These are phyloP conservation scores for Piper longum DNA, from an alignment of 164 flowering plant species.

Conservation along the genomic window DNA sequence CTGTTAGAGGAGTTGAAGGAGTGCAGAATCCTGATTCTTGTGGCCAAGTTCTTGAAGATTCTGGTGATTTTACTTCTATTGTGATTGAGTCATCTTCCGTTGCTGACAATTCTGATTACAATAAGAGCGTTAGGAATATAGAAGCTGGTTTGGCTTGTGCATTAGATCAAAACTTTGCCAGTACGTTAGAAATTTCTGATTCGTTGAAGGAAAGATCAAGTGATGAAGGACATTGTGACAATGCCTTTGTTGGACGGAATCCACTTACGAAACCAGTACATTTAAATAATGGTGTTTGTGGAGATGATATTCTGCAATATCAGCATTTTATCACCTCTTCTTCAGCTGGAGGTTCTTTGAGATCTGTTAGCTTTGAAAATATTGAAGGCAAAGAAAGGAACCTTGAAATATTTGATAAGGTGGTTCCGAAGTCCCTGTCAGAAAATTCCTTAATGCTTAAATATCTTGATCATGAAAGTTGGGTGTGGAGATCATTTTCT, in stretches of 20 bases:
- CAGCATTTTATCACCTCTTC: conserved; percentile 12
- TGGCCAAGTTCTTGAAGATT: conserved; percentile 4
- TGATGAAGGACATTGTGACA: background rate
- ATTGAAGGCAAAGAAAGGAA: background rate
- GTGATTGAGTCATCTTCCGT: background rate
- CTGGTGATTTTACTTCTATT: conserved; percentile 3
- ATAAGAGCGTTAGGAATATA: background rate
- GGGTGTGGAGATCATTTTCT: conserved; percentile 61
- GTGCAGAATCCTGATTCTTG: background rate
- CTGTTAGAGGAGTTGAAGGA: conserved; percentile 4
- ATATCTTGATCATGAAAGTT: conserved; percentile 23
- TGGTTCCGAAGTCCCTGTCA: background rate
- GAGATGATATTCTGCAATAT: conserved; percentile 4
- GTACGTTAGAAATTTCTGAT: conserved; percentile 6
- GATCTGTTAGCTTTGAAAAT: conserved; percentile 2
- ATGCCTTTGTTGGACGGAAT: conserved; percentile 1
- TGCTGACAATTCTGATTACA: conserved; percentile 1
- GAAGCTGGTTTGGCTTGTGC: background rate
- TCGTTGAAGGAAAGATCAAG: background rate
- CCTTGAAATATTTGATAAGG: background rate
- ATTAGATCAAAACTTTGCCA: conserved; percentile 6
- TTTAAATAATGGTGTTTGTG: conserved; percentile 5
- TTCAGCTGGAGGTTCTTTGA: conserved; percentile 10
- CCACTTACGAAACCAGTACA: conserved; percentile 3
- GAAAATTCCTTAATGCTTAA: conserved; percentile 8